Evolutionary conservation across 2,329 filamentous ascomycete species (phyloP).

Genomic region (Aspergillus calidoustus): DNA sequence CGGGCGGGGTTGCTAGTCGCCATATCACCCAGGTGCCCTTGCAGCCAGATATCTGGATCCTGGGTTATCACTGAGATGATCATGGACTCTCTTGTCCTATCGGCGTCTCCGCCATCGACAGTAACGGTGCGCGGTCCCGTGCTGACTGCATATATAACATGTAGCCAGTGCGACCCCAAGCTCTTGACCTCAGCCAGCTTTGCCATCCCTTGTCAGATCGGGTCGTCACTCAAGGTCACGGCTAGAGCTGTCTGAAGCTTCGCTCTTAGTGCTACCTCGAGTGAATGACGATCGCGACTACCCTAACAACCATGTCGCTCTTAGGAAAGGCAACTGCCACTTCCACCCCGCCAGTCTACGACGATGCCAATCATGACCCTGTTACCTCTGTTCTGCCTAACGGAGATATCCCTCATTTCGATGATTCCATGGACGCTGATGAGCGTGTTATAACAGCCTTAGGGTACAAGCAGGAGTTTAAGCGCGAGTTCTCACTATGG

Average conservation of each 20-base stretch:
- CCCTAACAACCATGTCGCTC: slow-evolving; percentile 8
- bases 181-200: not conserved
- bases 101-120: slow-evolving; percentile 5
- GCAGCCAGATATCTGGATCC: slow-evolving; percentile 2
- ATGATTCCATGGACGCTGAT: slow-evolving; percentile 45
- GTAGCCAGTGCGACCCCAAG: slow-evolving; percentile 3
- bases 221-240: not conserved
- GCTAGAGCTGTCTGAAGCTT: not conserved
- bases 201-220: slow-evolving; percentile 1
- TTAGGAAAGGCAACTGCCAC: slow-evolving; percentile 5
- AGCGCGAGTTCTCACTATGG: slow-evolving; percentile 74
- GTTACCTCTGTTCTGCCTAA: slow-evolving; percentile 44
- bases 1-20: slow-evolving; percentile 11
- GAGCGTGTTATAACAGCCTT: slow-evolving; percentile 49
- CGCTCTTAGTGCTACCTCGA: not conserved
- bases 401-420: slow-evolving; percentile 42
- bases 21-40: slow-evolving; percentile 1
- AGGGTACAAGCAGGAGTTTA: slow-evolving; percentile 65
- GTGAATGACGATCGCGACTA: slow-evolving; percentile 3
- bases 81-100: slow-evolving; percentile 8
- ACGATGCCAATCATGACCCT: slow-evolving; percentile 34
- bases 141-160: slow-evolving; percentile 16
- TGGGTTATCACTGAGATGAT: slow-evolving; percentile 12
- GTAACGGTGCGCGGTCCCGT: slow-evolving; percentile 5
- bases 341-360: slow-evolving; percentile 24